Conservation (phyloP, 352 stramenopile species). For the Phytopythium mirpurense region DNA sequence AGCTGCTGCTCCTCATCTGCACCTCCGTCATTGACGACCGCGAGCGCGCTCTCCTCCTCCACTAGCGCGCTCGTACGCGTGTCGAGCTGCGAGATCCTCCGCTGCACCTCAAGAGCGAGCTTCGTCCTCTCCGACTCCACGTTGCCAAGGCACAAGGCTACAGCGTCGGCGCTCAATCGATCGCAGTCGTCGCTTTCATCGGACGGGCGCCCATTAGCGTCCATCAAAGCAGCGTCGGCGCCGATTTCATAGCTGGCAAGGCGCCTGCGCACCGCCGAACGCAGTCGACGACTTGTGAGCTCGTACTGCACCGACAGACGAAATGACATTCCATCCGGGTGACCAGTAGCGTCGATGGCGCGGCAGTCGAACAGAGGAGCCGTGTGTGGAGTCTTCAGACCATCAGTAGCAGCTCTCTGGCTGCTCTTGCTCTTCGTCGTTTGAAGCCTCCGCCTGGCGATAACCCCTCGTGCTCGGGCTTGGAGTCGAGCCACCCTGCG, state of each 20-base stretch:
- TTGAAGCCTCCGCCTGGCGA: constrained; percentile 30
- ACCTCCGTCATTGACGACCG: too few species aligned
- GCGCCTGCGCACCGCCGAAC: neutral
- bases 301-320: neutral
- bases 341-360: too few species aligned
- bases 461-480: constrained; percentile 34
- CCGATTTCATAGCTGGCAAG: neutral
- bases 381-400: neutral
- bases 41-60: constrained; percentile 14
- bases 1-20: neutral
- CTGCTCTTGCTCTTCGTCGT: neutral
- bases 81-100: constrained; percentile 35
- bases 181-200: neutral
- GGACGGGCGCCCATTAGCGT: too few species aligned
- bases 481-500: constrained; percentile 32
- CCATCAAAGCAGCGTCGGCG: neutral
- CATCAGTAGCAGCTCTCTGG: neutral
- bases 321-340: neutral
- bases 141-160: neutral
- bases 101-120: constrained; percentile 24
- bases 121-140: constrained; percentile 19
- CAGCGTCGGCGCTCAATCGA: neutral
- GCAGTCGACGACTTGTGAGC: neutral
- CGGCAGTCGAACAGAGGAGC: neutral
- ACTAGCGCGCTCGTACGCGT: constrained; percentile 27